Conservation (phyloP, 495 filamentous ascomycete species). For the Endocarpon pusillum region DNA sequence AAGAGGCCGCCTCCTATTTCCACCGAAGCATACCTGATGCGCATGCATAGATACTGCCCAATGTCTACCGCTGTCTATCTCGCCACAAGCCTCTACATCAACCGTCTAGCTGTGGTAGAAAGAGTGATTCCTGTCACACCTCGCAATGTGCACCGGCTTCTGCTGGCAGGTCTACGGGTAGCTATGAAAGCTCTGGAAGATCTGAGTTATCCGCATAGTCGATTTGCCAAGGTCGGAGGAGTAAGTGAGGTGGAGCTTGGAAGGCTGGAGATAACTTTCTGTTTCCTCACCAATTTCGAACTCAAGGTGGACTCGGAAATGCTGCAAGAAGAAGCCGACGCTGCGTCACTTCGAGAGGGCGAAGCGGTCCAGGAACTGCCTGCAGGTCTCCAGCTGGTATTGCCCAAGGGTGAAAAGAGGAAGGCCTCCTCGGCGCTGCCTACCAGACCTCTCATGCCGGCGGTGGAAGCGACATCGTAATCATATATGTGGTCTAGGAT, state of each 20-base stretch:
- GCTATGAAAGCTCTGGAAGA: slow-evolving; percentile 92
- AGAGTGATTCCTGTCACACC: slow-evolving; percentile 54
- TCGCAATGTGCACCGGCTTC: slow-evolving; percentile 71
- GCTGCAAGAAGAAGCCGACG: slow-evolving; percentile 33
- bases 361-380: slow-evolving; percentile 4
- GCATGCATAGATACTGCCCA: slow-evolving; percentile 79
- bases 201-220: slow-evolving; percentile 63
- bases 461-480: too few species aligned
- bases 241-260: slow-evolving; percentile 65
- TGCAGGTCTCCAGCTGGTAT: slow-evolving; percentile 11
- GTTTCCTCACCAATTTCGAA: slow-evolving; percentile 69
- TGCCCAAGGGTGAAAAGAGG: slow-evolving; percentile 3
- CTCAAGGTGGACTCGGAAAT: slow-evolving; percentile 50
- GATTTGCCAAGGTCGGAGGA: slow-evolving; percentile 78
- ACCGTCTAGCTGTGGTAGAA: slow-evolving; percentile 58
- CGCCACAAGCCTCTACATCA: slow-evolving; percentile 82
- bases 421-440: not conserved
- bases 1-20: slow-evolving; percentile 67
- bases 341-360: slow-evolving; percentile 1
- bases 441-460: too few species aligned
- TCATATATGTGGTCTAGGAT: too few species aligned
- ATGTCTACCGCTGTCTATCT: slow-evolving; percentile 94
- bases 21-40: slow-evolving; percentile 68
- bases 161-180: slow-evolving; percentile 68
- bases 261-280: slow-evolving; percentile 78